Conservation (phyloP, 2,329 filamentous ascomycete genomes). For the Alternaria hordeiaustralica region DNA sequence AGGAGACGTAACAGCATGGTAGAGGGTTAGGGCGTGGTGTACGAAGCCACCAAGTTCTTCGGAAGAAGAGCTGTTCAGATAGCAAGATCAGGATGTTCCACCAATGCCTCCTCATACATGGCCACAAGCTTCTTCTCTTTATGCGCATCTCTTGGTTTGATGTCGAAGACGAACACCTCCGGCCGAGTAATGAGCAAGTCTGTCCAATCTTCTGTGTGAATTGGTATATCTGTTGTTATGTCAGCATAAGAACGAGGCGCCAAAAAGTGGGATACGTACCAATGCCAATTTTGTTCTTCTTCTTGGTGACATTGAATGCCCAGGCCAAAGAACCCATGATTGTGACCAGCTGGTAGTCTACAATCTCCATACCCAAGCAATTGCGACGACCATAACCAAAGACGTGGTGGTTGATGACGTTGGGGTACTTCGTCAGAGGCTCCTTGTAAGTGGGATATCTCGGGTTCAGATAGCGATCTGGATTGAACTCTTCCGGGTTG, state of each 20-base stretch:
- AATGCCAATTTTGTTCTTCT: conserved; percentile 1
- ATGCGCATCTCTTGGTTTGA: neutral
- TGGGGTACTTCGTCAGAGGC: conserved; percentile 17
- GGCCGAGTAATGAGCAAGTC: conserved; percentile 4
- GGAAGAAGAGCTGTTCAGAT: neutral
- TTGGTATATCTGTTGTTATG: neutral
- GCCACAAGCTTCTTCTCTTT: conserved; percentile 2
- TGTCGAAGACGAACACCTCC: conserved; percentile 1
- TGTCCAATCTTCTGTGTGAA: conserved; percentile 1
- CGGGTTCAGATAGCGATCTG: conserved; percentile 61
- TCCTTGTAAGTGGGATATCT: conserved; percentile 18
- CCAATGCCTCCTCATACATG: conserved; percentile 3
- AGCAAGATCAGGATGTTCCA: neutral
- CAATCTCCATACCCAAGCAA: conserved; percentile 20
- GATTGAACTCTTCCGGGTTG: conserved; percentile 63
- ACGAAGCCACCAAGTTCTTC: accelerated
- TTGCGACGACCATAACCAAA: conserved; percentile 22
- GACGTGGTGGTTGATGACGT: conserved; percentile 12
- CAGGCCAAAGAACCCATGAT: conserved; percentile 18
- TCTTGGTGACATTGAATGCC: conserved; percentile 14
- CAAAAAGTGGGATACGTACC: neutral
- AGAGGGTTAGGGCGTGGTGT: neutral
- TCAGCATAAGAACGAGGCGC: neutral
- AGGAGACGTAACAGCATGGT: neutral
- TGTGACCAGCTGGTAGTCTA: conserved; percentile 17